A percentile compares a stretch with the other conserved stretches of the same genome.
Conservation (phyloP, 306 rosid genomes). For the Cicer arietinum region DNA sequence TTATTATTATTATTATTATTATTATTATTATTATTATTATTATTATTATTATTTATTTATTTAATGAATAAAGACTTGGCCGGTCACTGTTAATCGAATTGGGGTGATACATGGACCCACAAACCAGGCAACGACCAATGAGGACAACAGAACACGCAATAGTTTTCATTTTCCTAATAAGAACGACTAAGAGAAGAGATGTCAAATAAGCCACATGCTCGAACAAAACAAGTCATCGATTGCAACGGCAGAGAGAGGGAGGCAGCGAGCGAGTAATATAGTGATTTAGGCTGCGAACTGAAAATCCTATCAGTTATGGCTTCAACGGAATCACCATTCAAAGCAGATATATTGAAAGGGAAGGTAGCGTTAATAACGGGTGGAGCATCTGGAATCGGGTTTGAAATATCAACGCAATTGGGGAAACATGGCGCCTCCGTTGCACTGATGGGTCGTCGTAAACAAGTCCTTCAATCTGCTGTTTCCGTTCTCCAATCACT, state of each 20-base stretch:
- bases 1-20: no score
- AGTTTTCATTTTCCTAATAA: no score
- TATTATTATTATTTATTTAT: no score
- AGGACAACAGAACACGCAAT: not conserved
- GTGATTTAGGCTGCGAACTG: not conserved
- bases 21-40: no score
- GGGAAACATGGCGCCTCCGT: constrained; percentile 93
- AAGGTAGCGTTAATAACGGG: constrained; percentile 88
- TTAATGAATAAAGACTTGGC: no score
- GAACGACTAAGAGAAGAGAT: not conserved
- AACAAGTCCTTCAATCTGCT: constrained; percentile 72
- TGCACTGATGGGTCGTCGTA: constrained; percentile 90
- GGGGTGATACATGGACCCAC: not conserved
- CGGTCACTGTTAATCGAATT: no score
- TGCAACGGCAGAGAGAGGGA: not conserved
- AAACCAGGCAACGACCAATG: not conserved
- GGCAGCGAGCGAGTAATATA: not conserved
- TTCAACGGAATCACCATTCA: constrained; percentile 64
- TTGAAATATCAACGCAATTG: constrained; percentile 72
- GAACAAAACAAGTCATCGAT: not conserved
- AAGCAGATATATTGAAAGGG: constrained; percentile 62
- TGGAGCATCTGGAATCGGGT: constrained; percentile 95
- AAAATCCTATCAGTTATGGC: not conserved
- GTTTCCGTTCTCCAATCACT: constrained; percentile 71
- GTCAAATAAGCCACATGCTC: not conserved